Base-by-base conservation (phyloP, 257 asterid genomes). In the Nicotiana knightiana region DNA sequence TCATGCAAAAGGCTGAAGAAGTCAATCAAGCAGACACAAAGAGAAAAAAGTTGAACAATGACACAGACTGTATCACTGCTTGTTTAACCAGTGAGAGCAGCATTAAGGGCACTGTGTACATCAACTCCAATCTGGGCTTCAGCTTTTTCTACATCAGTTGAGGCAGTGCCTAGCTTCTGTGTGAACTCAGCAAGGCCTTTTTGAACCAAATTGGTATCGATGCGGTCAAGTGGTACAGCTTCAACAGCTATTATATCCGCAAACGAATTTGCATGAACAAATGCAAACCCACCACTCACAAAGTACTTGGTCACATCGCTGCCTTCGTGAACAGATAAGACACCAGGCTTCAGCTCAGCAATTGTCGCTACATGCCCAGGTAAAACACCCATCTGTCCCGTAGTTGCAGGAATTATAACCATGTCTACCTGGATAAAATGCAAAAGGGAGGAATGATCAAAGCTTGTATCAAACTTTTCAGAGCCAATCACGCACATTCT, bases 351-450 rank as follows among this genome's bases (percentile, higher is more conserved):
- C 75, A 94, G 90, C 92, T 94, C 97, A 10, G 98, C 97, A 83
- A 94, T 92, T 12, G 98, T 92, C 11, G 98, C 88, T 15, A 94
- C 98, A 57, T 94, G 98, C 58, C 98, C 96, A 0, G 98, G 97
- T 86, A 93, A 87, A 80, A 94, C 95, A 91, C 97, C 97, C 98
- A 94, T 94, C 81, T 93, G 97, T 81, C 98, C 98, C 0, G 96
- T 92, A 24, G 93, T 85, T 82, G 98, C 97, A 24, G 98, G 98
- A 73, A 94, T 81, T 76, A 91, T 93, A 82, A 91, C 98, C 98
- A 93, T 93, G 87, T 94, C 98, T 81, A 94, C 98, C 98, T 94
- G 89, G 81, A 80, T 63, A 83, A 46, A 66, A 48, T 75, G 80
- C 80, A 12, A 57, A 61, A 18, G 67, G 58, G 26, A 80, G 57